These are phyloP conservation scores for Sistotremastrum niveocremeum DNA, from an alignment of 768 basidiomycete species.

Conservation along the genomic window DNA sequence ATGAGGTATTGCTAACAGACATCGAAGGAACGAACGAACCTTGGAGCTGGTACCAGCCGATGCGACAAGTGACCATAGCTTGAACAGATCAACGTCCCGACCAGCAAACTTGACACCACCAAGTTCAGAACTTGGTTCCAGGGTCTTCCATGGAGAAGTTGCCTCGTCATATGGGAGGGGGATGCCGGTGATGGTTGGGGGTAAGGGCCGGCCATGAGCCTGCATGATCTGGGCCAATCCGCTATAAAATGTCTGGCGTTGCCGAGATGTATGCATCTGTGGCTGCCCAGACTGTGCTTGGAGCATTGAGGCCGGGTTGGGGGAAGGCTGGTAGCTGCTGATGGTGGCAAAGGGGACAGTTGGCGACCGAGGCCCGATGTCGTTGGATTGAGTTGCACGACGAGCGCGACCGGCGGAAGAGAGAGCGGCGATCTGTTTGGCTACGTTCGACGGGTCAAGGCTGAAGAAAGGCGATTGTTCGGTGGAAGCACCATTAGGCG, in stretches of 20 bases:
- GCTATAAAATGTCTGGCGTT: conserved; percentile 38
- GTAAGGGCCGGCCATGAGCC: conserved; percentile 49
- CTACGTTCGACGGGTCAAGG: conserved; percentile 52
- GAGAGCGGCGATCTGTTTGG: conserved; percentile 75
- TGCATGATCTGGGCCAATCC: conserved; percentile 49
- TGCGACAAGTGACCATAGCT: conserved; percentile 49
- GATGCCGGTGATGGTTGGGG: conserved; percentile 57
- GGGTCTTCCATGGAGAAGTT: conserved; percentile 47
- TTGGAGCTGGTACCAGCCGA: conserved; percentile 47
- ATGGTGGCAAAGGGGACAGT: not conserved
- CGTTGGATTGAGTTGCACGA: conserved; percentile 27
- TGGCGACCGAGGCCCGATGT: conserved; percentile 19
- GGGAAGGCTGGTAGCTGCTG: conserved; percentile 9
- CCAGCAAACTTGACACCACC: conserved; percentile 60
- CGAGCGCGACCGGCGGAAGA: conserved; percentile 49
- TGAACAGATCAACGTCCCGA: conserved; percentile 66
- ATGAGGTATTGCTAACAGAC: not conserved
- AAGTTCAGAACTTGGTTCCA: conserved; percentile 47
- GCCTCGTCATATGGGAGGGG: conserved; percentile 48
- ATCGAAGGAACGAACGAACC: conserved; percentile 25
- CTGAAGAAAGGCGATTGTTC: conserved; percentile 31
- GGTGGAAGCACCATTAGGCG: conserved; percentile 14
- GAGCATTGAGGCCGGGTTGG: conserved; percentile 21
- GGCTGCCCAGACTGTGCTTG: conserved; percentile 17
- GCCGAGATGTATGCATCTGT: conserved; percentile 34